Base-by-base conservation (phyloP, 2,329 filamentous ascomycete species). In the Xenoacremonium recifei region DNA sequence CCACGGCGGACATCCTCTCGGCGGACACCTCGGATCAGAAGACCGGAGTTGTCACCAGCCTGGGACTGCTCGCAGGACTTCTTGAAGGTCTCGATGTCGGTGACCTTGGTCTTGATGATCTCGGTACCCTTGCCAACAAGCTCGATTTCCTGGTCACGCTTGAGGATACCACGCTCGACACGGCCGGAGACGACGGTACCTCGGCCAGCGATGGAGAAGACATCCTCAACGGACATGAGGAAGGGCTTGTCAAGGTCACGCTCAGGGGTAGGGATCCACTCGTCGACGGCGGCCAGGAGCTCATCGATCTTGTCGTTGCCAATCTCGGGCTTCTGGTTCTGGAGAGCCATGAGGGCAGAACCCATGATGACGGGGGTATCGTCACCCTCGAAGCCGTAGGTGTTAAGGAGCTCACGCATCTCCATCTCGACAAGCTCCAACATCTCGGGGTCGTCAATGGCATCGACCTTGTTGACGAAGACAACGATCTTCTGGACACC, bases 381-480 rank as follows among this genome's bases (percentile, higher is more conserved):
- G 62, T 99, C 95, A 59, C 93, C 93, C 73, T 99, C 93, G 68
- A 99, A 99, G 49, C 90, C 91, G 71, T 99, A 99, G 59, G 84
- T 85, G 62, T 65, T 82, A 47, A 99, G 85, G 42, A 99, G 84
- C 75, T 99, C 93, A 64, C 93, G 89, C 93, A 99, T 99, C 78
- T 99, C 93, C 87, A 99, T 95, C 82, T 99, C 93, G 67, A 99
- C 93, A 46, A 99, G 88, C 76, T 99, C 93, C 83, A 99, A 82
- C 93, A 99, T 99, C 75, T 99, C 93, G 50, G 89, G 87, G 76
- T 99, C 93, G 59, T 97, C 92, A 50, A 99, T 83, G 54, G 90
- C 89, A 69, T 99, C 93, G 66, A 97, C 81, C 82, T 99, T 99
- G 87, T 99, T 99, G 72, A 99, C 93, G 69, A 99, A 99, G 59